Evolutionary conservation across 2,329 filamentous ascomycete species (phyloP).

Genomic region (Colletotrichum orbiculare): DNA sequence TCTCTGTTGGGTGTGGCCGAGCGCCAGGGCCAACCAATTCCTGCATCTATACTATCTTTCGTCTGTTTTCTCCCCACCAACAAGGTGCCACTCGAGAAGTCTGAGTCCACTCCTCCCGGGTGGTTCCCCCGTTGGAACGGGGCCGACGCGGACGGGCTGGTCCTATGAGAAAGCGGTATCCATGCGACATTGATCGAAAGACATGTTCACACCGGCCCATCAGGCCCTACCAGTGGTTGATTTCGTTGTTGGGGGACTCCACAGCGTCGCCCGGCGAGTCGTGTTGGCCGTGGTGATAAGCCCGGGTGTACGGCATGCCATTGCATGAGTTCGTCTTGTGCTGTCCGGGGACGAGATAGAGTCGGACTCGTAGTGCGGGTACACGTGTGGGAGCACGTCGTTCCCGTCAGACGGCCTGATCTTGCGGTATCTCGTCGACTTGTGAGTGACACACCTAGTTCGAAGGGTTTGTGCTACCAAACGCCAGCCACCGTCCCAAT

Average conservation of each 20-base stretch:
- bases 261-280: constrained; percentile 5
- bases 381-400: constrained; percentile 4
- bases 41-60: background rate
- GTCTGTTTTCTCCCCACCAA: constrained; percentile 5
- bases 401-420: constrained; percentile 5
- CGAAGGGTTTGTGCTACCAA: background rate
- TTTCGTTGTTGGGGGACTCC: constrained; percentile 1
- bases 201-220: constrained; percentile 3
- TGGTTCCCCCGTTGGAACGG: constrained; percentile 3
- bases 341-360: background rate
- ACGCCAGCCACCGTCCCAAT: background rate
- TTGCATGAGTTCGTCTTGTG: constrained; percentile 2
- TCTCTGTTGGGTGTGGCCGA: background rate
- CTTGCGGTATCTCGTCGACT: background rate
- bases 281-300: constrained; percentile 22
- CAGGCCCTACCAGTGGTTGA: constrained; percentile 1
- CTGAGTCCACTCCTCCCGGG: background rate
- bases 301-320: constrained; percentile 13
- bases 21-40: constrained; percentile 3
- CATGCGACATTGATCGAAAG: constrained; percentile 6
- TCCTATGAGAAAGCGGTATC: constrained; percentile 21
- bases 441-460: background rate
- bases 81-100: constrained; percentile 4
- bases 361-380: constrained; percentile 3
- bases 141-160: constrained; percentile 1